phyloP scores from a whole-genome alignment of 1,139 yeast species.

The Candida albicans region DNA sequence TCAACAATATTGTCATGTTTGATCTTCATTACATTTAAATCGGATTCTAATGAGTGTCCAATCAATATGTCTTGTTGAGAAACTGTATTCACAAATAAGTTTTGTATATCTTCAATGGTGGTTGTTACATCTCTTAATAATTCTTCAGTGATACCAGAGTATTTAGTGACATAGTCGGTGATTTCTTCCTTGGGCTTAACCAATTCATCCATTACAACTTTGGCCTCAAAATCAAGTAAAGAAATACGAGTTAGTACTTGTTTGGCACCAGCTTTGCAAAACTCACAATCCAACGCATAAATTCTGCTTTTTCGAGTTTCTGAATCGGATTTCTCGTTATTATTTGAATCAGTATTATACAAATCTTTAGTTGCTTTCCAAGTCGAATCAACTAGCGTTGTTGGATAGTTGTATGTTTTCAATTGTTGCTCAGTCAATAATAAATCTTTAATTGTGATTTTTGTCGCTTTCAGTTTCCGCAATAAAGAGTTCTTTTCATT shows the following conservation, averaged over 20 bases:
- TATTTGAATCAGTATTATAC: conserved; percentile 33
- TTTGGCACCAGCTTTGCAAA: conserved; percentile 67
- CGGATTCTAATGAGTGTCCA: conserved; percentile 76
- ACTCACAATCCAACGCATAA: conserved; percentile 90
- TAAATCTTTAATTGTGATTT: conserved; percentile 56
- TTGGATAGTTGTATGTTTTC: conserved; percentile 55
- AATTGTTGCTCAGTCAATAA: conserved; percentile 48
- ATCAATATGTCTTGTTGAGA: conserved; percentile 53
- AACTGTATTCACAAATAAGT: conserved; percentile 45
- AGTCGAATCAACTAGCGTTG: conserved; percentile 26
- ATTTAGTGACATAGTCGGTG: conserved; percentile 75
- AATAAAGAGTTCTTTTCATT: conserved; percentile 46
- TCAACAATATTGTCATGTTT: conserved; percentile 70
- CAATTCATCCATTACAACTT: conserved; percentile 63
- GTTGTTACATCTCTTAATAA: conserved; percentile 62
- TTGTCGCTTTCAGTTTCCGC: conserved; percentile 32
- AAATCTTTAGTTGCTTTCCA: conserved; percentile 61
- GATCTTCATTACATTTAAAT: conserved; percentile 57
- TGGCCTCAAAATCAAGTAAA: conserved; percentile 60
- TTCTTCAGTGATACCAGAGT: conserved; percentile 84
- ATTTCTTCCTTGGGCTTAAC: conserved; percentile 78
- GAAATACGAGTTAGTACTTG: conserved; percentile 78
- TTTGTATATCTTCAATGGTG: conserved; percentile 66
- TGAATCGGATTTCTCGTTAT: too few species aligned
- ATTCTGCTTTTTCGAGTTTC: conserved; percentile 26